Evolutionary conservation across 2,329 filamentous ascomycete genomes (phyloP), one percentile per base, ranked within the genome.

Genomic region (Sarocladiaceae sp.): DNA sequence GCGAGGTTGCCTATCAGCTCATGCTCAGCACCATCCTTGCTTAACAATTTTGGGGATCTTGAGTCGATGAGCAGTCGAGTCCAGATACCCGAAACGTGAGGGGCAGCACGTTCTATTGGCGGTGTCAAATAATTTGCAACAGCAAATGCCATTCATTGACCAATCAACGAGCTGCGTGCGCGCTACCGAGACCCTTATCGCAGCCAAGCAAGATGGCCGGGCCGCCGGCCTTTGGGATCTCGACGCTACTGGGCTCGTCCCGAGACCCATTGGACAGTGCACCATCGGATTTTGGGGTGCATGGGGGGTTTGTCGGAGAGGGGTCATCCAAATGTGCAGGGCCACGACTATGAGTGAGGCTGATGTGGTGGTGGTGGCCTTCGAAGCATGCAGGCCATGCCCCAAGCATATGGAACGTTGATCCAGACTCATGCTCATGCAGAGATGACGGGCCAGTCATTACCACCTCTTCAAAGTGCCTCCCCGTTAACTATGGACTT

Each of bases 71-170:
- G 44, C 28, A 25, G 44, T 48, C 26, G 44, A 48, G 44, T 33
- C 44, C 44, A 48, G 44, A 48, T 48, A 48, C 44, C 44, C 44
- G 44, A 48, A 48, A 48, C 44, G 44, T 48, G 44, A 48, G 44
- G 25, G 44, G 44, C 44, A 20, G 5, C 12, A 3, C 26, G 10
- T 28, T 48, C 44, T 33, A 48, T 48, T 48, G 44, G 44, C 44
- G 44, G 29, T 64, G 65, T 66, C 62, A 65, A 64, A 68, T 61
- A 58, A 63, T 67, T 61, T 68, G 71, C 69, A 71, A 60, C 69
- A 71, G 63, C 63, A 75, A 75, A 72, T 60, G 62, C 57, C 49
- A 46, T 39, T 53, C 47, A 39, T 20, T 50, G 54, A 56, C 71
- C 71, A 74, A 74, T 74, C 69, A 44, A 15, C 31, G 3, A 12